Percentiles rank a stretch among this genome's conserved stretches.
Conservation (phyloP, 2,329 filamentous ascomycete genomes). For the Paracoccidioides brasiliensis region DNA sequence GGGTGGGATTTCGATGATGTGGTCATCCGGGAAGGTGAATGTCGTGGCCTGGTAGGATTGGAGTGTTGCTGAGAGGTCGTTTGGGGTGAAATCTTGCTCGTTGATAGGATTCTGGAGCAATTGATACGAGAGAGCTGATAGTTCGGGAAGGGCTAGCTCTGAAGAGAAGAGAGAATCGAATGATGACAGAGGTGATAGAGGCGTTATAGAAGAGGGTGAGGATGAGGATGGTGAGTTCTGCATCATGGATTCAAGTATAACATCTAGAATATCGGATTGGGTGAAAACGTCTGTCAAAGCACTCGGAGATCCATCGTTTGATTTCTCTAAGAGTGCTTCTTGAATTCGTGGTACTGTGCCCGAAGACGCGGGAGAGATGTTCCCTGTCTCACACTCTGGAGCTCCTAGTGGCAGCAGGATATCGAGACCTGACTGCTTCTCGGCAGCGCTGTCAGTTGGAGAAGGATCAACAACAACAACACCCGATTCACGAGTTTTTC, state of each 20-base stretch:
- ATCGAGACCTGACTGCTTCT: background rate
- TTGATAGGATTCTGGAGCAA: constrained; percentile 8
- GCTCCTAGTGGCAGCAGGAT: background rate
- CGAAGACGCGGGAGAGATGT: background rate
- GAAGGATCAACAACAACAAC: background rate
- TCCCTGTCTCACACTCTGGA: background rate
- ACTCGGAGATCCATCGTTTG: background rate
- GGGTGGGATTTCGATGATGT: constrained; percentile 37
- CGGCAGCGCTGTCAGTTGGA: background rate
- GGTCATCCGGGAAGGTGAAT: constrained; percentile 35
- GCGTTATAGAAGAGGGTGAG: background rate
- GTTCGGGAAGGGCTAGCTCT: background rate
- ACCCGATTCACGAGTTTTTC: background rate
- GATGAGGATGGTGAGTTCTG: background rate
- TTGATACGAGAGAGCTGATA: constrained; percentile 6
- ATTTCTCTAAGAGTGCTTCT: constrained; percentile 1
- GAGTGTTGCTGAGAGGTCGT: constrained; percentile 11
- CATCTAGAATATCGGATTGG: constrained; percentile 1
- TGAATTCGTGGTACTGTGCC: background rate
- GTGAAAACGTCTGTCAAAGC: background rate
- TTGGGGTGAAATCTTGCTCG: constrained; percentile 1
- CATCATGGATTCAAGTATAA: background rate
- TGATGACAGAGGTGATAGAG: background rate
- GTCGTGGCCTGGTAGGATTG: constrained; percentile 14
- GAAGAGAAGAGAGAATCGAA: background rate